Percentiles rank a stretch among this genome's conserved stretches.
Evolutionary conservation across 2,329 filamentous ascomycete genomes (phyloP).

Genomic region (Cytospora mali): DNA sequence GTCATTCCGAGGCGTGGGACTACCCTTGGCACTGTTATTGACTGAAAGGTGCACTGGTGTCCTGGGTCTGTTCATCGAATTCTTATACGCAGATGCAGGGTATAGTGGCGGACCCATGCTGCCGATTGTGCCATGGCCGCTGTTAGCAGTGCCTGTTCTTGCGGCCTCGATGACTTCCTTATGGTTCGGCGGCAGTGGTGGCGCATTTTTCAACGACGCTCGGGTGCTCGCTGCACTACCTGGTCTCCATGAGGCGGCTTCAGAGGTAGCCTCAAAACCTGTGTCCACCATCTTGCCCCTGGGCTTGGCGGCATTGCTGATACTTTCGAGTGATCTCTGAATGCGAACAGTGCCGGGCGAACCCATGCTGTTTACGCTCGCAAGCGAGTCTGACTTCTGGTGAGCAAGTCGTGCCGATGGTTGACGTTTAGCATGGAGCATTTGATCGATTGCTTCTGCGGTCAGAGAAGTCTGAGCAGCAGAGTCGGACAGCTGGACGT

Average conservation of each 20-base stretch:
- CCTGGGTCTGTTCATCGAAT: constrained; percentile 53
- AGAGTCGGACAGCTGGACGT: constrained; percentile 62
- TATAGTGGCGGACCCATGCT: constrained; percentile 83
- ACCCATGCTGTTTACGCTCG: constrained; percentile 30
- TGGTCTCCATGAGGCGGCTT: constrained; percentile 56
- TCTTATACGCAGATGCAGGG: constrained; percentile 71
- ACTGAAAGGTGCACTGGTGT: constrained; percentile 57
- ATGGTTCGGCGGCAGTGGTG: constrained; percentile 81
- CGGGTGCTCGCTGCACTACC: constrained; percentile 72
- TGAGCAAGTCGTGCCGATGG: constrained; percentile 36
- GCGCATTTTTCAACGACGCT: constrained; percentile 48
- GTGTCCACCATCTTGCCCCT: constrained; percentile 43
- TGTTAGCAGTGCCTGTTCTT: constrained; percentile 57
- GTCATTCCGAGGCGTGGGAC: constrained; percentile 57
- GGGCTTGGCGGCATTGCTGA: constrained; percentile 46
- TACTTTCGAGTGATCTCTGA: constrained; percentile 53
- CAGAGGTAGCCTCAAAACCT: constrained; percentile 41
- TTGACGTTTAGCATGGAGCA: constrained; percentile 61
- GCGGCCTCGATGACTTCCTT: constrained; percentile 83
- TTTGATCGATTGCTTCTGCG: constrained; percentile 76
- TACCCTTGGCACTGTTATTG: constrained; percentile 45
- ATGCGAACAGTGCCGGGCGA: constrained; percentile 45
- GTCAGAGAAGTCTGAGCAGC: constrained; percentile 83
- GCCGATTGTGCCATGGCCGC: constrained; percentile 42
- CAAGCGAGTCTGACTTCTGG: constrained; percentile 42